phyloP scores from a whole-genome alignment of 2,329 filamentous ascomycete species.

The Xylariaceae sp. region DNA sequence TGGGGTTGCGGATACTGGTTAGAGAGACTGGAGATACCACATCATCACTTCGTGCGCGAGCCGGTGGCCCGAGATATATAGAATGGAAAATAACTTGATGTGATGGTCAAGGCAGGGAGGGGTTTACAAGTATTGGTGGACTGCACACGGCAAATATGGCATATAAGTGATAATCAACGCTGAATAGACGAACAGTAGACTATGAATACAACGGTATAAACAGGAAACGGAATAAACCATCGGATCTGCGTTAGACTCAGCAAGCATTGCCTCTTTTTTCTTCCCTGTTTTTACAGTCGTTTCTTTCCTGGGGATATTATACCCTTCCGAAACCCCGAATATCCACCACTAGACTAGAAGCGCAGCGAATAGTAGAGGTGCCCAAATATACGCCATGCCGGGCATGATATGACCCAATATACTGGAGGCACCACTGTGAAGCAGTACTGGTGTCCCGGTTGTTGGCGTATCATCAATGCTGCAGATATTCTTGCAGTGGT shows the following conservation, averaged over 20 bases:
- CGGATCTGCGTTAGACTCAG: not conserved
- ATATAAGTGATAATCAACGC: no score
- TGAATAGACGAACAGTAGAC: not conserved
- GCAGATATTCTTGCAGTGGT: conserved; percentile 29
- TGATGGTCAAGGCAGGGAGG: no score
- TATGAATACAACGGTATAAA: not conserved
- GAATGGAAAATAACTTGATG: no score
- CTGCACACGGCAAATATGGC: no score
- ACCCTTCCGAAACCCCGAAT: not conserved
- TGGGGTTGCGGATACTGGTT: no score
- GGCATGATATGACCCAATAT: conserved; percentile 21
- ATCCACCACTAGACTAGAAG: conserved; percentile 12
- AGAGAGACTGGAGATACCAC: no score
- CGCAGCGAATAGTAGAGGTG: conserved; percentile 24
- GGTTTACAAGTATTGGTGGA: no score
- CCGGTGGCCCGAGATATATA: no score
- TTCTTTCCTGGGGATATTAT: not conserved
- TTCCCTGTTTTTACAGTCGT: not conserved
- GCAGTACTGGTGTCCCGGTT: conserved; percentile 39
- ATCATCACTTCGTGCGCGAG: no score
- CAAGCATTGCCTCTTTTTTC: not conserved
- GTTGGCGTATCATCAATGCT: conserved; percentile 37
- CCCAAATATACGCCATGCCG: conserved; percentile 23
- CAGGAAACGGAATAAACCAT: not conserved
- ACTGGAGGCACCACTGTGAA: conserved; percentile 27